A percentile compares a stretch with the other conserved stretches of the same genome.
Evolutionary conservation across 75 land plant genomes (phyloP).

Genomic region (Pseudotsuga menziesii): DNA sequence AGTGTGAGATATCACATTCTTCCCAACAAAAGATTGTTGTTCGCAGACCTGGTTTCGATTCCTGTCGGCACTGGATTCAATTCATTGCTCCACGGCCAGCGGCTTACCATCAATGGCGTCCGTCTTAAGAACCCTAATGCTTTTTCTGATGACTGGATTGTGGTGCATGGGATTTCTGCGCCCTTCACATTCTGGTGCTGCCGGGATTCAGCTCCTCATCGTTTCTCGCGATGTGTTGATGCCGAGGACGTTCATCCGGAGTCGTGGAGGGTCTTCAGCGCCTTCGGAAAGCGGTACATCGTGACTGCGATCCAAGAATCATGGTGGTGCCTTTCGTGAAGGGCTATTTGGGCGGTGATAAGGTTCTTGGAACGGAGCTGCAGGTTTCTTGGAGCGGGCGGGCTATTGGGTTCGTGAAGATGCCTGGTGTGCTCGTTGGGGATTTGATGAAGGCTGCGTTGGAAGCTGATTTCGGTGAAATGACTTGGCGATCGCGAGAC

Average conservation of each 20-base stretch:
- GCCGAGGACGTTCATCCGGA: slow-evolving; percentile 84
- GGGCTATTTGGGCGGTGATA: slow-evolving; percentile 66
- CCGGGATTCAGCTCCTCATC: too few species aligned
- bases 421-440: slow-evolving; percentile 81
- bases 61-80: slow-evolving; percentile 20
- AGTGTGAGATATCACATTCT: slow-evolving; percentile 30
- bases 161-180: slow-evolving; percentile 21
- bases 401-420: slow-evolving; percentile 71
- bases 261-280: slow-evolving; percentile 63
- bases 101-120: slow-evolving; percentile 31
- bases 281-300: slow-evolving; percentile 66
- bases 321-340: slow-evolving; percentile 91
- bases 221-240: slow-evolving; percentile 75
- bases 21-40: slow-evolving; percentile 23
- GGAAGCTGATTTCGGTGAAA: slow-evolving; percentile 38
- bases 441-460: slow-evolving; percentile 40
- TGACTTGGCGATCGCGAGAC: slow-evolving; percentile 59
- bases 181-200: slow-evolving; percentile 24
- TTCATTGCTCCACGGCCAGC: background rate
- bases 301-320: slow-evolving; percentile 78
- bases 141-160: slow-evolving; percentile 26
- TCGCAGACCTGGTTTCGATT: slow-evolving; percentile 14
- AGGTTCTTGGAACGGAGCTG: slow-evolving; percentile 85
- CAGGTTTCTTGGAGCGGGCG: slow-evolving; percentile 51
- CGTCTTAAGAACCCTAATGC: slow-evolving; percentile 24